Conservation (phyloP, 768 basidiomycete genomes). For the Russula griseocarnosa region DNA sequence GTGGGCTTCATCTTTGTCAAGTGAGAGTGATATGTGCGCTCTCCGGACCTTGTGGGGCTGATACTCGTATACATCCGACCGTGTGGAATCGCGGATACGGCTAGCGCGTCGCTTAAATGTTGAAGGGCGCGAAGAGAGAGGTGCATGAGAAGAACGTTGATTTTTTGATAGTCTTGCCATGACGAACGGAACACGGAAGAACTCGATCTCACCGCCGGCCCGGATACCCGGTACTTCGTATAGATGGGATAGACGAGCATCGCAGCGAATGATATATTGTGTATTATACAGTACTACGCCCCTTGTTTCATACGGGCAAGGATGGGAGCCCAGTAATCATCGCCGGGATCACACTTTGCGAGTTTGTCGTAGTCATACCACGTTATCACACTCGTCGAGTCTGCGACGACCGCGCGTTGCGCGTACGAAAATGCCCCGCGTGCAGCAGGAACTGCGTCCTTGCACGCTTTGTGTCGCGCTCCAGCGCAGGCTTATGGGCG, state of each 20-base stretch:
- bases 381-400: conserved; percentile 59
- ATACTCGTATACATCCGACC: conserved; percentile 62
- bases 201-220: not conserved
- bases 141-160: conserved; percentile 1
- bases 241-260: not conserved
- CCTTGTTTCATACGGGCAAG: conserved; percentile 29
- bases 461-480: conserved; percentile 25
- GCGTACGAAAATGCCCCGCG: conserved; percentile 59
- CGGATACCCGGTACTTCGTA: conserved; percentile 1
- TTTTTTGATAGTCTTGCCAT: conserved; percentile 7
- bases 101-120: conserved; percentile 38
- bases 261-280: not conserved
- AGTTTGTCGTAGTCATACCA: conserved; percentile 77
- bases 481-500: conserved; percentile 50
- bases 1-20: conserved; percentile 54
- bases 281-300: too few species aligned
- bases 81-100: conserved; percentile 27
- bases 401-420: conserved; percentile 60
- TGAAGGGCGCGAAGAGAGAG: conserved; percentile 28
- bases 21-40: conserved; percentile 48
- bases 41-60: conserved; percentile 48
- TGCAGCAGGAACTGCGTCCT: conserved; percentile 47
- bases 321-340: conserved; percentile 41
- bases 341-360: conserved; percentile 60
- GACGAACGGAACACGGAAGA: not conserved